phyloP scores from a whole-genome alignment of 768 basidiomycete genomes.

The Rubroboletus satanas region DNA sequence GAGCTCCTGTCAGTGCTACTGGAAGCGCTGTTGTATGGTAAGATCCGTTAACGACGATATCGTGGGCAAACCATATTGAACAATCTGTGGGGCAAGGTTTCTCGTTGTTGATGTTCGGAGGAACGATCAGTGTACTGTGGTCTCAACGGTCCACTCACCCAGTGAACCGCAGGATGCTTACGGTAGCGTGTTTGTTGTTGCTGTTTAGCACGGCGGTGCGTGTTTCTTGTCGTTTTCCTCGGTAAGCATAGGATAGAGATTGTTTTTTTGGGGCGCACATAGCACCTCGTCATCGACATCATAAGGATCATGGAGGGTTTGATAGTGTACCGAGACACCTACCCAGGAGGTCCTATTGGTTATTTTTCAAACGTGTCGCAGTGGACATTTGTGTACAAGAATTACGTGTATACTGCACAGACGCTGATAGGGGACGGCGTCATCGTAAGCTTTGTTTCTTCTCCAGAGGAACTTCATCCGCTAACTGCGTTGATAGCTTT shows the following conservation, averaged over 20 bases:
- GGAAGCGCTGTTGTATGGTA: constrained; percentile 22
- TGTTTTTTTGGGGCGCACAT: neutral
- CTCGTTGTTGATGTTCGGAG: constrained; percentile 35
- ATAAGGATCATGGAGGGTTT: constrained; percentile 27
- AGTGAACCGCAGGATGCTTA: constrained; percentile 22
- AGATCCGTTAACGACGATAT: neutral
- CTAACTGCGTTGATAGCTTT: constrained; percentile 19
- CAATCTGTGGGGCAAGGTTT: constrained; percentile 22
- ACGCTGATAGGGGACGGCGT: constrained; percentile 31
- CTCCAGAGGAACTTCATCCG: neutral
- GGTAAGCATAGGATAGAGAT: neutral
- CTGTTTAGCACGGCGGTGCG: constrained; percentile 30
- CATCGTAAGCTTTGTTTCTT: constrained; percentile 17
- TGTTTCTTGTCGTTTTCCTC: neutral
- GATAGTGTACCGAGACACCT: constrained; percentile 14
- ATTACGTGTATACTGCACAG: constrained; percentile 21
- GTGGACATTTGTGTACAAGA: constrained; percentile 29
- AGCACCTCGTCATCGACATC: constrained; percentile 29
- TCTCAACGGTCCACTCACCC: neutral
- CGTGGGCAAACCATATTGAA: neutral
- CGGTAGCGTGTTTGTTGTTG: constrained; percentile 26
- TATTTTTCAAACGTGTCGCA: constrained; percentile 28
- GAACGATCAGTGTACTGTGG: constrained; percentile 26
- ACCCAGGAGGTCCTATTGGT: constrained; percentile 16
- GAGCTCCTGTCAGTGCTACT: constrained; percentile 18